A percentile compares a stretch with the other conserved stretches of the same genome.
Conservation (phyloP, 768 basidiomycete species). For the Pisolithus microcarpus region DNA sequence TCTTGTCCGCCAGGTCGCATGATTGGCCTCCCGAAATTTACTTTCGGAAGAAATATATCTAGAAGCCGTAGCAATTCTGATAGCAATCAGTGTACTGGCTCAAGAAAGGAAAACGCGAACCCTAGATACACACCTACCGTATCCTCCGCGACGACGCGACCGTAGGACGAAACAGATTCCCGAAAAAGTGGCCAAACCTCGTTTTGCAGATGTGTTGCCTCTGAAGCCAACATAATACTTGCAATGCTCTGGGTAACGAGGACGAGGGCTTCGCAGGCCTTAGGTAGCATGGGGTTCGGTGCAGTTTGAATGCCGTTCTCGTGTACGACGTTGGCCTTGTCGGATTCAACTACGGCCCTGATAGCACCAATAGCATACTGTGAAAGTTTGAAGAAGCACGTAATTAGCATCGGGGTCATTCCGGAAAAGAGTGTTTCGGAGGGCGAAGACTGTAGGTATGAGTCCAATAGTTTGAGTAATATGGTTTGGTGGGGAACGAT, state of each 20-base stretch:
- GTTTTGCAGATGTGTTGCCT: slow-evolving; percentile 25
- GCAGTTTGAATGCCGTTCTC: slow-evolving; percentile 25
- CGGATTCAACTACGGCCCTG: slow-evolving; percentile 35
- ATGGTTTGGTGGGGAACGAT: slow-evolving; percentile 81
- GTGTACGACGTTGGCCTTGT: slow-evolving; percentile 7
- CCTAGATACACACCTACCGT: slow-evolving; percentile 45
- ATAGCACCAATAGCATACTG: slow-evolving; percentile 51
- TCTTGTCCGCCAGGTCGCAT: slow-evolving; percentile 3
- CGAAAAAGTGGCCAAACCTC: slow-evolving; percentile 37
- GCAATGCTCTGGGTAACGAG: slow-evolving; percentile 71
- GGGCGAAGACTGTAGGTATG: slow-evolving; percentile 60
- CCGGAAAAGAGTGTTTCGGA: slow-evolving; percentile 31
- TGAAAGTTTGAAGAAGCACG: slow-evolving; percentile 54
- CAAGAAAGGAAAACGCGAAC: not conserved
- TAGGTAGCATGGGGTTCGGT: slow-evolving; percentile 67
- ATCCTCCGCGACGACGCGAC: slow-evolving; percentile 44
- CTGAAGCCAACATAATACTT: slow-evolving; percentile 45
- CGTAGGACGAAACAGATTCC: slow-evolving; percentile 32
- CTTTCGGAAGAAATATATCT: slow-evolving; percentile 79
- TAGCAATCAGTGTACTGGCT: not conserved
- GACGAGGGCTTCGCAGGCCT: slow-evolving; percentile 74
- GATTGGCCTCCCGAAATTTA: slow-evolving; percentile 69
- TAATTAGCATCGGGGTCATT: slow-evolving; percentile 54
- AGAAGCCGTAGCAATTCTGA: slow-evolving; percentile 69
- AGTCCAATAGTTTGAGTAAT: slow-evolving; percentile 83